A percentile compares a stretch with the other conserved stretches of the same genome.
Evolutionary conservation across 2,329 filamentous ascomycete species (phyloP).

Genomic region (Paraphoma chrysanthemicola): DNA sequence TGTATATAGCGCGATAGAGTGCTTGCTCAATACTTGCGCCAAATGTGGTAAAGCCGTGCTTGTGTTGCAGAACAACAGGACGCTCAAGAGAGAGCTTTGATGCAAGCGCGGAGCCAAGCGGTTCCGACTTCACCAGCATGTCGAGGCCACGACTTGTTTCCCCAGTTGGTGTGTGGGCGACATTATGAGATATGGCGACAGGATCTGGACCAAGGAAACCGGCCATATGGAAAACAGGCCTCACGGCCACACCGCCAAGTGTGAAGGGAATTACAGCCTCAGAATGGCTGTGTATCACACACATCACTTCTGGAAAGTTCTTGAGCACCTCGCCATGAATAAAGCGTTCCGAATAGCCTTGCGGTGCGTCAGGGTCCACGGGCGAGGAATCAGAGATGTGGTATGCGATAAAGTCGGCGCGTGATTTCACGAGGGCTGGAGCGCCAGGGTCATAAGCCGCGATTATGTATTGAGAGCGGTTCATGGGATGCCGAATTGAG

Average conservation of each 20-base stretch:
- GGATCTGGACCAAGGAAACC: conserved; percentile 44
- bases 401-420: conserved; percentile 57
- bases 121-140: conserved; percentile 35
- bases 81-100: conserved; percentile 11
- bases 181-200: conserved; percentile 16
- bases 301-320: conserved; percentile 46
- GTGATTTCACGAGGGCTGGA: conserved; percentile 55
- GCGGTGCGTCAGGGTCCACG: conserved; percentile 47
- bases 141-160: conserved; percentile 29
- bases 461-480: conserved; percentile 57
- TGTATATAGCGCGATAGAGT: conserved; percentile 52
- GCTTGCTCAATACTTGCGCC: conserved; percentile 49
- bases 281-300: conserved; percentile 51
- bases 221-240: conserved; percentile 49
- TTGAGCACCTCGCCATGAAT: conserved; percentile 52
- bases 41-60: conserved; percentile 53
- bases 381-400: conserved; percentile 51
- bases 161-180: conserved; percentile 24
- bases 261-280: conserved; percentile 51
- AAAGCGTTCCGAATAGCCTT: conserved; percentile 51
- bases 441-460: conserved; percentile 52
- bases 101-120: conserved; percentile 32
- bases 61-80: conserved; percentile 49
- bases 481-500: conserved; percentile 57
- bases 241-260: conserved; percentile 39